These are phyloP conservation scores for Solanum peruvianum DNA, from an alignment of 257 asterid species.

Conservation along the genomic window DNA sequence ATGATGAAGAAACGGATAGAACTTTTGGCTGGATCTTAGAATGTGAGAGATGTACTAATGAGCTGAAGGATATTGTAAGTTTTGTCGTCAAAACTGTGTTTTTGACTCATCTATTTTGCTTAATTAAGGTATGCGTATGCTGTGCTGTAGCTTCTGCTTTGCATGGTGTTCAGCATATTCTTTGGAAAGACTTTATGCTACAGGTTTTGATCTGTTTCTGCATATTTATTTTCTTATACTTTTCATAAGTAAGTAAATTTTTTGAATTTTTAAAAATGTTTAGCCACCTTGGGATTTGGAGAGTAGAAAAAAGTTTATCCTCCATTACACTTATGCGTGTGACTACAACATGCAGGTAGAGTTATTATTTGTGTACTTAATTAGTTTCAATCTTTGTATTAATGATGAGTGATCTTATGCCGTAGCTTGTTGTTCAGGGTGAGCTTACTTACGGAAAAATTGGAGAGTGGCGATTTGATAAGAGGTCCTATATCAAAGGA, in stretches of 20 bases:
- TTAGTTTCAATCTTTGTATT: not conserved
- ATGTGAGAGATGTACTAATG: constrained; percentile 24
- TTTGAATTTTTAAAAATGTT: not conserved
- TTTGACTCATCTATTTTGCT: not conserved
- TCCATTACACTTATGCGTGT: constrained; percentile 54
- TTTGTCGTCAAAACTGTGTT: not conserved
- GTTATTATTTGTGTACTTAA: not conserved
- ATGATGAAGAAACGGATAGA: constrained; percentile 46
- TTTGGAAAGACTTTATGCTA: constrained; percentile 45
- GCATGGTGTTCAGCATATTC: constrained; percentile 57
- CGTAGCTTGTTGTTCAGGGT: constrained; percentile 29
- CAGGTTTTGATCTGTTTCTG: constrained; percentile 31
- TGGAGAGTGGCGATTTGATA: constrained; percentile 65
- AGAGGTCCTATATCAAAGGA: constrained; percentile 24
- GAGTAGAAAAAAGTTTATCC: constrained; percentile 31
- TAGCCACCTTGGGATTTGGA: constrained; percentile 74
- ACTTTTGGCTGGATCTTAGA: constrained; percentile 55
- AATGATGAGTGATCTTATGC: not conserved
- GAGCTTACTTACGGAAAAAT: constrained; percentile 33
- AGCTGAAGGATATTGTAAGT: not conserved
- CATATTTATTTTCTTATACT: no score
- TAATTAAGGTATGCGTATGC: constrained; percentile 59
- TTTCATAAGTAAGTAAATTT: not conserved
- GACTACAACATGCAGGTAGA: constrained; percentile 52
- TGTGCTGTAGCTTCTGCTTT: constrained; percentile 66